Evolutionary conservation across 208 protist species (phyloP), one percentile per base, ranked within the genome.

Genomic region (Trypanosoma melophagium): DNA sequence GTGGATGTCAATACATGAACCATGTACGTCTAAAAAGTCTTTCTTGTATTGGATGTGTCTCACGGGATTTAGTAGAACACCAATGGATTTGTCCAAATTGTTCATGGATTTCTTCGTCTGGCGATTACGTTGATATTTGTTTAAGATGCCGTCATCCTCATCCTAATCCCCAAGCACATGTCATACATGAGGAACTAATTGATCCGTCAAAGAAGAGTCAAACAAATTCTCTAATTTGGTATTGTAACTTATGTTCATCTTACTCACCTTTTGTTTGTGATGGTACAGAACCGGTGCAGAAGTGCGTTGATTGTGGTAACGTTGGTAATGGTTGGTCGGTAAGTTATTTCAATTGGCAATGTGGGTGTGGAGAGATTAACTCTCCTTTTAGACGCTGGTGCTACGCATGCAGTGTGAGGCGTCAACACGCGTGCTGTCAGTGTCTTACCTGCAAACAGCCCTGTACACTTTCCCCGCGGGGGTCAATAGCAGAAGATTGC

Each of bases 291-390:
- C 12, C 47, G 35, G 19, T 19, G 17, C 9, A 45, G 7, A 28
- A 10, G 24, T 71, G 66, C 41, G 44, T 40, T 13, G 66, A 71
- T 14, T 71, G 66, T 52, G 58, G 49, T 42, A 45, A 25, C 41
- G 51, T 35, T 3, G 57, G 57, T 16, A 55, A 28, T 7, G 69
- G 69, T 19, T 88, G 80, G 61, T 60, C 63, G 25, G 60, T 54
- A 8, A 45, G 66, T 22, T 44, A 35, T 60, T 92, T 91, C 61
- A 74, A 71, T 28, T 94, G 88, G 88, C 24, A 42, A 3, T 94
- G 88, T 76, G 83, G 85, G 16, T 94, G 88, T 44, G 88, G 88
- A 0, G 76, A 74, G 19, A 14, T 8, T 8, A 91, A 92, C 49
- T 53, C 58, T 25, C 76, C 84, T 10, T 16, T 77, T 17, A 74